Evolutionary conservation across 345 rosid genomes (phyloP), one percentile per base, ranked within the genome.

Genomic region (Crucihimalaya himalaica): DNA sequence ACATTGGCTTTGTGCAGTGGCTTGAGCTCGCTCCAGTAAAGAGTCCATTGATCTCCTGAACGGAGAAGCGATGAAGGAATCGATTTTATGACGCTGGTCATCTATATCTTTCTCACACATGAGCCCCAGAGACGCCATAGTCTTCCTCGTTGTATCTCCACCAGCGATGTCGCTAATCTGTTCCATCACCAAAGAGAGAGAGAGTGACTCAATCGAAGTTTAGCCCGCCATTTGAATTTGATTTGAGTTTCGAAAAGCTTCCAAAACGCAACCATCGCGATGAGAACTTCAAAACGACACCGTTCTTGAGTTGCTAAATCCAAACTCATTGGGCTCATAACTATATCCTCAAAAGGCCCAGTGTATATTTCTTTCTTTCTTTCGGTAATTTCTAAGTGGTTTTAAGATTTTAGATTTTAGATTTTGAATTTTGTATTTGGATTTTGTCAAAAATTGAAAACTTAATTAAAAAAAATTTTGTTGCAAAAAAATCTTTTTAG

Each of bases 1-100:
- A 88, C 98, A 89, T 76, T 84, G 92, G 80, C 68, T 77, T 57
- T 79, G 81, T 48, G 82, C 78, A 63, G 89, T 78, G 25, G 85
- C 82, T 64, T 62, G 81, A 7, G 85, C 83, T 76, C 66, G 85
- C 32, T 81, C 82, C 63, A 83, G 77, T 80, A 79, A 32, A 28
- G 83, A 84, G 12, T 84, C 79, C 66, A 86, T 72, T 2, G 90
- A 83, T 6, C 67, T 71, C 35, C 8, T 76, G 71, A 81, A 86
- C 14, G 88, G 84, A 50, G 76, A 77, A 40, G 82, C 83, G 54
- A 76, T 16, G 56, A 80, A 73, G 18, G 96, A 82, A 48, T 88
- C 95, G 52, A 88, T 35, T 54, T 63, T 75, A 68, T 68, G 86
- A 52, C 82, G 86, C 76, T 68, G 79, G 11, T 68, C 70, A 18